Evolutionary conservation across 2,329 filamentous ascomycete species (phyloP).

Genomic region (Phialophora macrospora): DNA sequence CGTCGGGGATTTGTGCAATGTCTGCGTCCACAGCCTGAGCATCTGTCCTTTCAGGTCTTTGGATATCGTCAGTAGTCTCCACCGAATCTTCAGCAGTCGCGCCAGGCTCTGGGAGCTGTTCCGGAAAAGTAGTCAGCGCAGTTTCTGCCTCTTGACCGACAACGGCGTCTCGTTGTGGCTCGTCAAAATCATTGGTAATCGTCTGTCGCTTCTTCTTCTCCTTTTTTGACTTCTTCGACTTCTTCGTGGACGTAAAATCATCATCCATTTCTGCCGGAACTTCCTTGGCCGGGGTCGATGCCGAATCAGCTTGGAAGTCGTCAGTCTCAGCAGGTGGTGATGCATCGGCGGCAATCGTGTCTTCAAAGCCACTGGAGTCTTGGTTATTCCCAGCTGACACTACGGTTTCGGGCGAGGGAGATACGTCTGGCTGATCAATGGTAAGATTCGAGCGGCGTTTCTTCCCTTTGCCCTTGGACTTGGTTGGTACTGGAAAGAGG

Average conservation of each 20-base stretch:
- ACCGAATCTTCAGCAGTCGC: not conserved
- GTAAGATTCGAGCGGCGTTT: slow-evolving; percentile 26
- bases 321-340: not conserved
- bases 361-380: not conserved
- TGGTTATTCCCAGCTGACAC: not conserved
- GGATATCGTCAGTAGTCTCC: not conserved
- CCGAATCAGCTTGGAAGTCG: not conserved
- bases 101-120: not conserved
- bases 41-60: not conserved
- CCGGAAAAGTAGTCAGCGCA: not conserved
- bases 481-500: slow-evolving; percentile 4
- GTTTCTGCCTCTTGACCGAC: not conserved
- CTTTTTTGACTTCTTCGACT: slow-evolving; percentile 42
- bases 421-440: slow-evolving; percentile 17
- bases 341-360: not conserved
- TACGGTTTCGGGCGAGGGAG: no score
- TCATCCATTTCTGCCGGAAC: slow-evolving; percentile 15
- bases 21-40: not conserved
- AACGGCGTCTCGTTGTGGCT: not conserved
- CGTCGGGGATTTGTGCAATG: not conserved
- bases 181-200: slow-evolving; percentile 10
- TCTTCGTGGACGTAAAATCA: slow-evolving; percentile 4
- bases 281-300: not conserved
- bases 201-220: slow-evolving; percentile 31
- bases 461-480: slow-evolving; percentile 36